Percentiles rank a stretch among this genome's conserved stretches.
phyloP scores from a whole-genome alignment of 345 rosid species.

The Gossypium herbaceum region DNA sequence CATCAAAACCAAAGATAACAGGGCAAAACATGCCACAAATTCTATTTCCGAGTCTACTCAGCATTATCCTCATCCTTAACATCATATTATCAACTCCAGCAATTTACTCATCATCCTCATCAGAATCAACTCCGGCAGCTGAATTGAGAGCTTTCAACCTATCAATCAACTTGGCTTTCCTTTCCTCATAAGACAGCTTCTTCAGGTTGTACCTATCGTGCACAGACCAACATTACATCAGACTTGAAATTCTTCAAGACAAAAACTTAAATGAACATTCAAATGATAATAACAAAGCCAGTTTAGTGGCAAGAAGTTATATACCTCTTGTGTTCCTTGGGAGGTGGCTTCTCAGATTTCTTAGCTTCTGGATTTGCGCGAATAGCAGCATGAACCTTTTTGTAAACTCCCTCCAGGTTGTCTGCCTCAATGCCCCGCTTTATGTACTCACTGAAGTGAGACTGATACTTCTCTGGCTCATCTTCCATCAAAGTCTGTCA shows the following conservation, averaged over 20 bases:
- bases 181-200: not conserved
- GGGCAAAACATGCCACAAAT: not conserved
- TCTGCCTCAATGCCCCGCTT: conserved; percentile 55
- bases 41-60: not conserved
- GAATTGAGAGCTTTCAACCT: not conserved
- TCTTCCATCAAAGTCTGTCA: conserved; percentile 43
- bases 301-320: not conserved
- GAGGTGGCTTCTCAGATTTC: conserved; percentile 48
- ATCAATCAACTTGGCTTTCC: not conserved
- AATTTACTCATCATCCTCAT: not conserved
- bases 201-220: not conserved
- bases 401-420: conserved; percentile 50
- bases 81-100: not conserved
- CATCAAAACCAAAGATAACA: not conserved
- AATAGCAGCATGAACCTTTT: conserved; percentile 66
- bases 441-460: conserved; percentile 57
- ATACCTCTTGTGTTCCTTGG: conserved; percentile 23
- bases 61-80: not conserved
- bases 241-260: not conserved
- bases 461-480: conserved; percentile 71
- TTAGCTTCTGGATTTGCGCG: conserved; percentile 55
- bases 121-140: not conserved
- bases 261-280: not conserved
- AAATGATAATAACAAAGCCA: too few species aligned
- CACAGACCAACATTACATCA: too few species aligned